Base-by-base conservation (phyloP, 2,329 filamentous ascomycete species). In the Arachnopeziza araneosa region DNA sequence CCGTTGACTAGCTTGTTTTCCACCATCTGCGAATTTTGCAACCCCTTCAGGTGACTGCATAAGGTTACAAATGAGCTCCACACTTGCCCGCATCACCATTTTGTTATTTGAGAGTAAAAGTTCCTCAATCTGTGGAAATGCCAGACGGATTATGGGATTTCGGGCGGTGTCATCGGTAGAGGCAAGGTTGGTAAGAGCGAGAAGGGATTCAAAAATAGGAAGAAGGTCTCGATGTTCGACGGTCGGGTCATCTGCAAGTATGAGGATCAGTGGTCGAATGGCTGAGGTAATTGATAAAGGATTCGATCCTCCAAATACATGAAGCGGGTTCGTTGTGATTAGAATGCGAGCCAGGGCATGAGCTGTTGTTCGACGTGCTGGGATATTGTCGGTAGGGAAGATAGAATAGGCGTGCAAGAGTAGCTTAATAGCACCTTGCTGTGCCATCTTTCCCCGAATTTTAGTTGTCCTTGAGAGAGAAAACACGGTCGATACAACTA, bases 141-240 rank as follows among this genome's bases (percentile, higher is more conserved):
- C 85, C 3, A 83, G 78, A 10, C 89, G 85, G 44, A 96, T 85
- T 55, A 96, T 93, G 19, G 82, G 79, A 44, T 82, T 79, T 52
- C 87, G 83, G 6, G 83, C 81, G 6, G 85, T 83, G 36, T 76
- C 70, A 57, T 93, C 88, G 14, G 87, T 83, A 0, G 91, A 96
- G 0, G 93, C 95, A 8, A 99, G 83, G 68, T 99, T 99, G 0
- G 95, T 98, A 44, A 99, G 83, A 0, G 95, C 93, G 73, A 98
- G 88, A 9, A 99, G 82, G 0, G 89, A 83, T 75, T 99, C 95
- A 67, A 98, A 99, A 0, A 89, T 87, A 0, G 95, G 92, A 0
- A 99, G 82, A 17, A 98, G 83, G 72, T 96, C 90, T 56, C 88
- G 84, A 1, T 84, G 83, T 52, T 87, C 83, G 1, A 80, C 78